Conservation (phyloP, 148 eudicot genomes). For the Cornus florida region DNA sequence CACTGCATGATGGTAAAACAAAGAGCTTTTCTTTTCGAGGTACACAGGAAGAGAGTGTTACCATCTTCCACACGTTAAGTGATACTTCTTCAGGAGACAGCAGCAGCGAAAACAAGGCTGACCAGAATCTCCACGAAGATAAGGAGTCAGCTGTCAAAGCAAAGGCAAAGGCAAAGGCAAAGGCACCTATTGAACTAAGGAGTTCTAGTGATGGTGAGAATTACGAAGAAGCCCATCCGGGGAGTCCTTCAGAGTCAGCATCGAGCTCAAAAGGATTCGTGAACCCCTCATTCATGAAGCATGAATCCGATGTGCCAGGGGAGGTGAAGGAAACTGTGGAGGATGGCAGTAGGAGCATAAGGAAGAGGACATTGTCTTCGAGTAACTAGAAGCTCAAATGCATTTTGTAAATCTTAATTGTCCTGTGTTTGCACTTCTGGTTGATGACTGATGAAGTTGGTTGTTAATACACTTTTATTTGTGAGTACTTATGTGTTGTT, state of each 20-base stretch:
- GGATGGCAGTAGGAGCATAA: constrained; percentile 35
- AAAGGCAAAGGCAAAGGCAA: constrained; percentile 28
- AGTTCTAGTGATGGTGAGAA: constrained; percentile 46
- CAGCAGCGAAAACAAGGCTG: constrained; percentile 26
- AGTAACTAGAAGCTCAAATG: constrained; percentile 25
- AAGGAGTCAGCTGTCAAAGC: constrained; percentile 17
- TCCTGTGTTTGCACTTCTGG: not conserved
- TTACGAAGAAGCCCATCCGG: constrained; percentile 20
- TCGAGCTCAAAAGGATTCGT: constrained; percentile 28
- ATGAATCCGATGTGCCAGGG: constrained; percentile 23
- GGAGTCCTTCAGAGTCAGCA: constrained; percentile 19
- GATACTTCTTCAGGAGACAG: constrained; percentile 43
- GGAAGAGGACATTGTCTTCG: constrained; percentile 56
- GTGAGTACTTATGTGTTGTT: too few relatives aligned
- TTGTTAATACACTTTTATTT: too few relatives aligned
- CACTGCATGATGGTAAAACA: constrained; percentile 48
- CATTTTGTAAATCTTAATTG: not conserved
- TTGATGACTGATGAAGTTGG: not conserved
- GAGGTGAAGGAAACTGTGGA: constrained; percentile 13
- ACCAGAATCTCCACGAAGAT: constrained; percentile 18
- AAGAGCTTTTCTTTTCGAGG: constrained; percentile 66
- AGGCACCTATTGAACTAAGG: constrained; percentile 26
- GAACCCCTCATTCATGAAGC: constrained; percentile 24
- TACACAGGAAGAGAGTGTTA: constrained; percentile 42
- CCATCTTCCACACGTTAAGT: constrained; percentile 51